phyloP scores from a whole-genome alignment of 352 stramenopile species.

The Globisporangium cystogenes region DNA sequence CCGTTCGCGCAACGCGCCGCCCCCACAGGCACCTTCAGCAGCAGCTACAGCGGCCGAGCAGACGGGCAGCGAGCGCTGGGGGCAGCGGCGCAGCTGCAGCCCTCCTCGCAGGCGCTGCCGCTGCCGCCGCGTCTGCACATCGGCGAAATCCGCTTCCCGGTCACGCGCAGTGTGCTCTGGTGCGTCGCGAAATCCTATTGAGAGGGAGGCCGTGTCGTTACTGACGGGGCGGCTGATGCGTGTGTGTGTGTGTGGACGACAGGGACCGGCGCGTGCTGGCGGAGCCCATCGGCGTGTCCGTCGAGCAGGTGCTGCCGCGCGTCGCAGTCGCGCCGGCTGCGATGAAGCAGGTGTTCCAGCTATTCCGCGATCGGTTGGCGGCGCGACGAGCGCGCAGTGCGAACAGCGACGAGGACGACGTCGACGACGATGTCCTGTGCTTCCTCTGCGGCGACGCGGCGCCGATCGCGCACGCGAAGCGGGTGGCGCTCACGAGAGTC shows the following conservation, averaged over 20 bases:
- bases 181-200: too few species aligned
- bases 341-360: slow-evolving; percentile 46
- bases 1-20: background rate
- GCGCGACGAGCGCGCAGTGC: background rate
- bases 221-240: background rate
- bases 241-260: background rate
- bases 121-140: slow-evolving; percentile 32
- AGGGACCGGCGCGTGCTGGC: slow-evolving; percentile 63
- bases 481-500: slow-evolving; percentile 15
- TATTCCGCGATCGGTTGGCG: slow-evolving; percentile 15
- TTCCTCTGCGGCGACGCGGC: slow-evolving; percentile 30
- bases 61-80: background rate
- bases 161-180: slow-evolving; percentile 62
- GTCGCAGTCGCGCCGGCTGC: slow-evolving; percentile 31
- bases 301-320: slow-evolving; percentile 40
- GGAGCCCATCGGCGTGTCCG: slow-evolving; percentile 27
- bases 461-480: slow-evolving; percentile 4
- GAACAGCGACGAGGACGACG: slow-evolving; percentile 1
- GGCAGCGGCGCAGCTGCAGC: slow-evolving; percentile 7
- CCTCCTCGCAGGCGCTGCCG: background rate
- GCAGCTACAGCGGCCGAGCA: background rate
- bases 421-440: slow-evolving; percentile 20
- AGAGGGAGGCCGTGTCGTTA: too few species aligned
- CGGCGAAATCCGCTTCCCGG: slow-evolving; percentile 59
- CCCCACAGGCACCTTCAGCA: background rate